phyloP scores from a whole-genome alignment of 805 yeast genomes.

The Osmozyma mogii region DNA sequence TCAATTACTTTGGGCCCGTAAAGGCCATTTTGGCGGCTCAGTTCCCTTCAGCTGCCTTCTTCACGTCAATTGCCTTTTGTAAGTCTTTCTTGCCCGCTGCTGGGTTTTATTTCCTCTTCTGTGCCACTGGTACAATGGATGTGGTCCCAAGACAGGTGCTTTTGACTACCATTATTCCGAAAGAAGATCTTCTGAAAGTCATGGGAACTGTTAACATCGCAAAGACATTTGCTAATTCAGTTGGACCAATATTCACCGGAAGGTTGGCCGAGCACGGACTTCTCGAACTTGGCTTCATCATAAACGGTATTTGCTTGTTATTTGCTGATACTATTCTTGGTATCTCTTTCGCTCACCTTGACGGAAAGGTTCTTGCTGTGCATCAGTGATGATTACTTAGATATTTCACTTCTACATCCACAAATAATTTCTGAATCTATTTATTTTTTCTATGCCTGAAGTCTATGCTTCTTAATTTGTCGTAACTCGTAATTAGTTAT shows the following conservation, averaged over 20 bases:
- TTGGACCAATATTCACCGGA: constrained; percentile 81
- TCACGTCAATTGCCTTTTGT: constrained; percentile 31
- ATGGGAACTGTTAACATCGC: constrained; percentile 84
- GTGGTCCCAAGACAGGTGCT: constrained; percentile 86
- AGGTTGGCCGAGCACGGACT: constrained; percentile 45
- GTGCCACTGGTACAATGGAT: constrained; percentile 69
- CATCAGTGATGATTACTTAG: constrained; percentile 1
- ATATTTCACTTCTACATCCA: no score
- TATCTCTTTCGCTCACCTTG: constrained; percentile 34
- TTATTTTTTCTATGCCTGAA: no score
- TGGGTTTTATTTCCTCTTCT: constrained; percentile 36
- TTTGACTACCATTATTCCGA: constrained; percentile 57
- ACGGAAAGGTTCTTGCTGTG: constrained; percentile 19
- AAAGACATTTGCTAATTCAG: constrained; percentile 74
- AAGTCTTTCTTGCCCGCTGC: constrained; percentile 39
- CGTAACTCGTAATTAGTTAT: no score
- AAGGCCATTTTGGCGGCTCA: constrained; percentile 68
- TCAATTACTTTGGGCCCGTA: constrained; percentile 68
- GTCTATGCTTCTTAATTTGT: no score
- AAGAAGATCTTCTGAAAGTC: constrained; percentile 60
- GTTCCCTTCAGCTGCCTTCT: constrained; percentile 66
- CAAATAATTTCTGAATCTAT: no score
- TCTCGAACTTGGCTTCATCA: constrained; percentile 44
- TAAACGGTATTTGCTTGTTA: constrained; percentile 45
- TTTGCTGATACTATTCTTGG: constrained; percentile 41